A percentile compares a stretch with the other conserved stretches of the same genome.
phyloP scores from a whole-genome alignment of 179 eudicot genomes.

The Actinidia chinensis region DNA sequence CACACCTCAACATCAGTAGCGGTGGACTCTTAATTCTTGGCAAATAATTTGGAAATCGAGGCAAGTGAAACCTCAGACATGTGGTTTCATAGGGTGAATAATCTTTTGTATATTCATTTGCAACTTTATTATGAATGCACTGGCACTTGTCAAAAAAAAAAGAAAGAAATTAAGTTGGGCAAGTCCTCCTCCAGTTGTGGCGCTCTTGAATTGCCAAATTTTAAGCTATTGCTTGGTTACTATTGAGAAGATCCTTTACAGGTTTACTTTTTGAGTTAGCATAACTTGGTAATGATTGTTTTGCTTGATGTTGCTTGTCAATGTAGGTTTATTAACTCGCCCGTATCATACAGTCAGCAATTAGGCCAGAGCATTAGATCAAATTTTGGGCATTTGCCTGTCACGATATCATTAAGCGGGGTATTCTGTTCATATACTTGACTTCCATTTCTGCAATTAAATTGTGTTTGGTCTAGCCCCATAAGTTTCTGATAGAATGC shows the following conservation, averaged over 20 bases:
- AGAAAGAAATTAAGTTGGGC: background rate
- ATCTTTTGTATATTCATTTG: too few relatives aligned
- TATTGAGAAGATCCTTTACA: background rate
- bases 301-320: background rate
- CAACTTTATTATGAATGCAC: too few relatives aligned
- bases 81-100: background rate
- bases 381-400: background rate
- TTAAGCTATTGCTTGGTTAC: constrained; percentile 2
- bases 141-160: too few relatives aligned
- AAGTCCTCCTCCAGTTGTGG: background rate
- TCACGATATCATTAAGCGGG: background rate
- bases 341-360: background rate
- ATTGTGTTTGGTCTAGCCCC: background rate
- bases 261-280: background rate
- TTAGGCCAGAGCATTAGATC: background rate
- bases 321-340: too few relatives aligned
- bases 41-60: background rate
- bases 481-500: background rate
- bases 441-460: background rate
- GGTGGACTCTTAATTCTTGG: constrained; percentile 1
- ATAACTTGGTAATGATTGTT: background rate
- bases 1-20: constrained; percentile 85
- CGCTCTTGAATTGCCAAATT: background rate
- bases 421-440: background rate
- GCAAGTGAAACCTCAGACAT: background rate